phyloP scores from a whole-genome alignment of 176 grass and related monocot genomes.

The Carex myosuroides region DNA sequence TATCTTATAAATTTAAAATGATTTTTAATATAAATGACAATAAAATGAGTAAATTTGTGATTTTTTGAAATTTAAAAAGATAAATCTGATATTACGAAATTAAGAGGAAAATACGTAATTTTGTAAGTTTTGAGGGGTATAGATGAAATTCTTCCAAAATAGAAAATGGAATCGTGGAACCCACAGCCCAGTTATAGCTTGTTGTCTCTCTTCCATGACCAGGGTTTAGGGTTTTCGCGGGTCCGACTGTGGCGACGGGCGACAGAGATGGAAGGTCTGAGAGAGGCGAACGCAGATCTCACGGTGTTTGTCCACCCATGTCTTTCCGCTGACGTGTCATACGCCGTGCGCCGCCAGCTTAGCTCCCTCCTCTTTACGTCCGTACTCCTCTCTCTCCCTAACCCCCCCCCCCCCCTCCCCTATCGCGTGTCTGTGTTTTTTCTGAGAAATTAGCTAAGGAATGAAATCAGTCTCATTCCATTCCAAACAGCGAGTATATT shows the following conservation, averaged over 20 bases:
- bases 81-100: too few relatives aligned
- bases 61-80: too few relatives aligned
- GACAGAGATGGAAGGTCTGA: conserved; percentile 53
- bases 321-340: conserved; percentile 25
- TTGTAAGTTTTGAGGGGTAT: too few relatives aligned
- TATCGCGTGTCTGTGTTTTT: neutral
- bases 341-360: conserved; percentile 67
- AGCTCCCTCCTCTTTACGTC: conserved; percentile 74
- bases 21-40: too few relatives aligned
- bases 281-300: conserved; percentile 36
- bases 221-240: conserved; percentile 23
- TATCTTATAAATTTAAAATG: too few relatives aligned
- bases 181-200: neutral
- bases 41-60: too few relatives aligned
- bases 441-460: neutral
- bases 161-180: too few relatives aligned
- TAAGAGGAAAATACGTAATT: too few relatives aligned
- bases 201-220: neutral
- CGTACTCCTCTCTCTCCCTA: neutral
- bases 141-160: too few relatives aligned
- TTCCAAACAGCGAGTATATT: neutral
- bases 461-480: neutral
- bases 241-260: neutral
- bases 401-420: neutral
- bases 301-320: conserved; percentile 74